A percentile compares a stretch with the other conserved stretches of the same genome.
These are phyloP conservation scores for Lichtheimia corymbifera DNA, from an alignment of 371 early-diverging fungal species.

Conservation along the genomic window DNA sequence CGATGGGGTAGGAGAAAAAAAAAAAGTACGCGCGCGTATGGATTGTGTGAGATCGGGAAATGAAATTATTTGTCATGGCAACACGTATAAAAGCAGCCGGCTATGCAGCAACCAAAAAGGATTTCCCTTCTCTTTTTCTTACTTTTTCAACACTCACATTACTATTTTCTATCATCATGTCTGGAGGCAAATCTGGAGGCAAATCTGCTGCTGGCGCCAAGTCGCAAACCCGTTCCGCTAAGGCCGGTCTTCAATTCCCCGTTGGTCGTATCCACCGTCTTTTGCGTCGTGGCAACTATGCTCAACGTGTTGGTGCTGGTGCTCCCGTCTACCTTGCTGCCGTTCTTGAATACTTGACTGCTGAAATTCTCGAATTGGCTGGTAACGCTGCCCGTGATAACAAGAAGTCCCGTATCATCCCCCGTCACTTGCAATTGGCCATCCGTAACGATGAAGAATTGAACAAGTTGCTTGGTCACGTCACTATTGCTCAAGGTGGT, in stretches of 20 bases:
- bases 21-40: too few species aligned
- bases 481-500: conserved; percentile 88
- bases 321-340: conserved; percentile 95
- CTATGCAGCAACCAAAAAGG: neutral
- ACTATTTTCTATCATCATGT: conserved; percentile 34
- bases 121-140: conserved; percentile 8
- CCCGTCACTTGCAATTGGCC: conserved; percentile 88
- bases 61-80: conserved; percentile 4
- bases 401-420: conserved; percentile 94
- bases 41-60: neutral
- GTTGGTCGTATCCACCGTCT: conserved; percentile 96
- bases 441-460: conserved; percentile 96
- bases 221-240: conserved; percentile 72
- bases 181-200: conserved; percentile 57
- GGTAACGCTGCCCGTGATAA: conserved; percentile 96
- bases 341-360: conserved; percentile 94
- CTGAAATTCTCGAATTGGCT: conserved; percentile 95
- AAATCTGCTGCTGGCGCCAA: conserved; percentile 57
- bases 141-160: conserved; percentile 1
- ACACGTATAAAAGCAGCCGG: conserved; percentile 3
- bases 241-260: conserved; percentile 94
- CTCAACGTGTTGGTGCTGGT: conserved; percentile 92
- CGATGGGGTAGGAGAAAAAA: neutral
- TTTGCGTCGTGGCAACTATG: conserved; percentile 93
- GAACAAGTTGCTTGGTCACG: conserved; percentile 90